phyloP scores from a whole-genome alignment of 208 protist species.

The Trypanosoma theileri region DNA sequence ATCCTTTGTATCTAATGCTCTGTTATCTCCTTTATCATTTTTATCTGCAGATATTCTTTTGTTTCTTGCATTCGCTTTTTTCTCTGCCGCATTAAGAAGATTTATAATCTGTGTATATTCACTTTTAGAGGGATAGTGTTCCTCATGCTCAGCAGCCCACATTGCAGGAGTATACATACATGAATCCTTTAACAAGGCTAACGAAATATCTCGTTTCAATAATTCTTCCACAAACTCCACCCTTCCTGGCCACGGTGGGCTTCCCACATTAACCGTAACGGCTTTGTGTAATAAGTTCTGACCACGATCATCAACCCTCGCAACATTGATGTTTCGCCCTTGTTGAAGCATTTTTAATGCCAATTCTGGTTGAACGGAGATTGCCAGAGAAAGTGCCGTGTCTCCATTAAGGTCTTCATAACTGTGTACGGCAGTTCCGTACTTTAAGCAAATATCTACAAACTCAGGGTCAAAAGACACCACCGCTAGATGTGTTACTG shows the following conservation, averaged over 20 bases:
- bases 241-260: slow-evolving; percentile 35
- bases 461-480: slow-evolving; percentile 18
- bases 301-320: slow-evolving; percentile 9
- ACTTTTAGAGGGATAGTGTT: slow-evolving; percentile 23
- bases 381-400: slow-evolving; percentile 41
- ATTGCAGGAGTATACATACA: slow-evolving; percentile 42
- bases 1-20: background rate
- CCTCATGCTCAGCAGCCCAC: slow-evolving; percentile 34
- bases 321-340: slow-evolving; percentile 13
- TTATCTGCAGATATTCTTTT: background rate
- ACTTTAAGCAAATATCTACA: slow-evolving; percentile 33
- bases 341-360: slow-evolving; percentile 13
- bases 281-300: slow-evolving; percentile 40
- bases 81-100: slow-evolving; percentile 27
- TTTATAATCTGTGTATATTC: slow-evolving; percentile 15
- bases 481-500: slow-evolving; percentile 47
- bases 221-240: slow-evolving; percentile 33
- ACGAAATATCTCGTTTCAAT: slow-evolving; percentile 18
- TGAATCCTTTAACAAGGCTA: slow-evolving; percentile 27
- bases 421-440: slow-evolving; percentile 35
- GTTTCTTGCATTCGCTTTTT: background rate
- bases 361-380: slow-evolving; percentile 25
- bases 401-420: slow-evolving; percentile 43
- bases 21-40: background rate
- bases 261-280: slow-evolving; percentile 29